Percentiles rank a stretch among this genome's conserved stretches.
These are phyloP conservation scores for Choiromyces venosus DNA, from an alignment of 495 filamentous ascomycete genomes.

Conservation along the genomic window DNA sequence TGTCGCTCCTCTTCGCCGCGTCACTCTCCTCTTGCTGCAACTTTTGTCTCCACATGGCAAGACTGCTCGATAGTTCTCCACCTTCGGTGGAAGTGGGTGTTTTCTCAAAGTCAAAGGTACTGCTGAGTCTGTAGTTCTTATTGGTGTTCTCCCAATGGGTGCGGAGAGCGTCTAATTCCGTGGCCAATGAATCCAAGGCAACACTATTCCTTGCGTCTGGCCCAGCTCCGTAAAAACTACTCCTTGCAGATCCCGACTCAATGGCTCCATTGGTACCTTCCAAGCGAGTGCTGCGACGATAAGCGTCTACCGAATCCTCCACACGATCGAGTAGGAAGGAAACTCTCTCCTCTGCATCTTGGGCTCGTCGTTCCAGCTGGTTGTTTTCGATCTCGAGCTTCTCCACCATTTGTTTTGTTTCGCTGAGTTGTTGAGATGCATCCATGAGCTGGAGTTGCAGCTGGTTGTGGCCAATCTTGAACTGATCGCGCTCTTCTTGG, in stretches of 20 bases:
- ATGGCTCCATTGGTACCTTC: slow-evolving; percentile 33
- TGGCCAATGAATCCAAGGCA: slow-evolving; percentile 84
- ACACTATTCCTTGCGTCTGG: slow-evolving; percentile 67
- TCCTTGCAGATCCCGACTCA: slow-evolving; percentile 57
- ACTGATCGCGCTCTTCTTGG: slow-evolving; percentile 62
- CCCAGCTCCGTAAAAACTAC: slow-evolving; percentile 47
- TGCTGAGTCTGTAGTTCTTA: slow-evolving; percentile 85
- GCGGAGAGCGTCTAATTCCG: slow-evolving; percentile 81
- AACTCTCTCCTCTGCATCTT: slow-evolving; percentile 88
- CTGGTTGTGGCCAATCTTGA: slow-evolving; percentile 53
- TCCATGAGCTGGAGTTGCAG: slow-evolving; percentile 55
- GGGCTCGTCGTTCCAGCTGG: slow-evolving; percentile 69
- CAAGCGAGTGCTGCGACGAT: slow-evolving; percentile 56
- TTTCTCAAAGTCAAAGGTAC: slow-evolving; percentile 76
- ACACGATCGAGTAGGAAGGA: slow-evolving; percentile 90
- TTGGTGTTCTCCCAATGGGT: slow-evolving; percentile 93
- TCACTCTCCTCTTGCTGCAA: slow-evolving; percentile 38
- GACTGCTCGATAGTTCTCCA: slow-evolving; percentile 37
- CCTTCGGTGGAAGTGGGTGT: slow-evolving; percentile 42
- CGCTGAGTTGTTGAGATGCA: slow-evolving; percentile 47
- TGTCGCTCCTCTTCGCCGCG: slow-evolving; percentile 36
- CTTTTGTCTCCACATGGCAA: slow-evolving; percentile 41
- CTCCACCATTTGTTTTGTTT: slow-evolving; percentile 63
- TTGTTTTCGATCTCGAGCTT: slow-evolving; percentile 75
- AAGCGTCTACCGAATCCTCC: slow-evolving; percentile 86